phyloP scores from a whole-genome alignment of 805 yeast species.

The Yarrowia divulgata region DNA sequence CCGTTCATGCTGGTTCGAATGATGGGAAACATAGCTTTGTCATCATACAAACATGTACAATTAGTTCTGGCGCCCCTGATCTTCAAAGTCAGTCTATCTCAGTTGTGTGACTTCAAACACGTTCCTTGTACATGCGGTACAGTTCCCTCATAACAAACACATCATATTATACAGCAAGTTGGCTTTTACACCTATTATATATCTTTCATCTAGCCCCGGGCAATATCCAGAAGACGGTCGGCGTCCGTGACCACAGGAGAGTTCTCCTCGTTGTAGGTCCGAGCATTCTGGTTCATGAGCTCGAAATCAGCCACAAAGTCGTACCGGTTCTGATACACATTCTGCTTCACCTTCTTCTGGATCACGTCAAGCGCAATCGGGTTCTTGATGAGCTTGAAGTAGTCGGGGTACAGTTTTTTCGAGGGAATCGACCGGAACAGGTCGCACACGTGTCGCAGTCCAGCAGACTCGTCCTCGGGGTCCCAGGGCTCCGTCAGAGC shows the following conservation, averaged over 20 bases:
- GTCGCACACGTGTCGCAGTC: slow-evolving; percentile 11
- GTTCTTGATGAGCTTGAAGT: slow-evolving; percentile 66
- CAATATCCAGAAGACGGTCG: slow-evolving; percentile 41
- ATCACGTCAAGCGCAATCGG: slow-evolving; percentile 69
- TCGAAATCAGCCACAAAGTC: slow-evolving; percentile 60
- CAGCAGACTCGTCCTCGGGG: slow-evolving; percentile 40
- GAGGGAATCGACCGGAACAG: slow-evolving; percentile 74
- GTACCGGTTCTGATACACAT: slow-evolving; percentile 52
- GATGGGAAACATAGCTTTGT: no score
- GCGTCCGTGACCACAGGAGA: slow-evolving; percentile 71
- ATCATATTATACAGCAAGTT: slow-evolving; percentile 25
- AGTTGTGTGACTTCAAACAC: no score
- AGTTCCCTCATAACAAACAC: slow-evolving; percentile 15
- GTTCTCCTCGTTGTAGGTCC: slow-evolving; percentile 70
- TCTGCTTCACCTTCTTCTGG: slow-evolving; percentile 55
- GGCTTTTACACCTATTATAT: neutral
- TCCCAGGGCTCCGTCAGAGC: slow-evolving; percentile 41
- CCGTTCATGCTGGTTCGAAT: no score
- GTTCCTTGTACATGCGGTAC: no score
- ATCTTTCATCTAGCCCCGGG: slow-evolving; percentile 32
- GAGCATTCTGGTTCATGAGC: slow-evolving; percentile 72
- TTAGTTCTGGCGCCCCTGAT: no score
- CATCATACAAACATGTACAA: no score
- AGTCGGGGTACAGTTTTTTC: slow-evolving; percentile 80
- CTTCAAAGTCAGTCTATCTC: no score